A percentile compares a stretch with the other conserved stretches of the same genome.
Evolutionary conservation across 148 eudicot species (phyloP).

Genomic region (Tetragonia tetragonoides): DNA sequence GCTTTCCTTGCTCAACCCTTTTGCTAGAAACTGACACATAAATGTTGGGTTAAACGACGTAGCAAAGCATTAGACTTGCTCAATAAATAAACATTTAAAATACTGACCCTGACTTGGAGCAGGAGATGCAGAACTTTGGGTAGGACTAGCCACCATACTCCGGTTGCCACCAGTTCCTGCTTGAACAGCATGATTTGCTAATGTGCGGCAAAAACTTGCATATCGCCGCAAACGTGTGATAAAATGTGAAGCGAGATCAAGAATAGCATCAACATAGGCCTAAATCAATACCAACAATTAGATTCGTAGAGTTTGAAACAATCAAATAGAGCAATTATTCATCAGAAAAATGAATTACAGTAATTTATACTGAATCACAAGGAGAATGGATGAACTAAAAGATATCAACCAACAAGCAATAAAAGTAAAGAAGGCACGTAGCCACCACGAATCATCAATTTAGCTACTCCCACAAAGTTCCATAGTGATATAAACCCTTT

Average conservation of each 20-base stretch:
- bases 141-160: slow-evolving; percentile 85
- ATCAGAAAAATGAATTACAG: no score
- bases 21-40: background rate
- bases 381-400: background rate
- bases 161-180: slow-evolving; percentile 86
- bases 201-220: slow-evolving; percentile 97
- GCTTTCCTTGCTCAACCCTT: background rate
- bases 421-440: background rate
- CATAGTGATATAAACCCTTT: no score
- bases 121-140: slow-evolving; percentile 73
- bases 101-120: slow-evolving; percentile 79
- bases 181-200: slow-evolving; percentile 92
- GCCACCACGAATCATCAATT: background rate
- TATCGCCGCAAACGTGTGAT: slow-evolving; percentile 95
- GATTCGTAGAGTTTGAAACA: slow-evolving; percentile 4
- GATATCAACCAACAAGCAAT: background rate
- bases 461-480: no score
- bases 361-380: no score
- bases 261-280: slow-evolving; percentile 98
- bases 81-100: background rate
- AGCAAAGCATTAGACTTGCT: no score
- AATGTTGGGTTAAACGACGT: background rate
- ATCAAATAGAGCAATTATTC: background rate
- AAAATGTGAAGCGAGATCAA: slow-evolving; percentile 96
- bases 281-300: slow-evolving; percentile 30